A percentile compares a stretch with the other conserved stretches of the same genome.
Evolutionary conservation across 2,329 filamentous ascomycete genomes (phyloP).

Genomic region (Phialemonium atrogriseum): DNA sequence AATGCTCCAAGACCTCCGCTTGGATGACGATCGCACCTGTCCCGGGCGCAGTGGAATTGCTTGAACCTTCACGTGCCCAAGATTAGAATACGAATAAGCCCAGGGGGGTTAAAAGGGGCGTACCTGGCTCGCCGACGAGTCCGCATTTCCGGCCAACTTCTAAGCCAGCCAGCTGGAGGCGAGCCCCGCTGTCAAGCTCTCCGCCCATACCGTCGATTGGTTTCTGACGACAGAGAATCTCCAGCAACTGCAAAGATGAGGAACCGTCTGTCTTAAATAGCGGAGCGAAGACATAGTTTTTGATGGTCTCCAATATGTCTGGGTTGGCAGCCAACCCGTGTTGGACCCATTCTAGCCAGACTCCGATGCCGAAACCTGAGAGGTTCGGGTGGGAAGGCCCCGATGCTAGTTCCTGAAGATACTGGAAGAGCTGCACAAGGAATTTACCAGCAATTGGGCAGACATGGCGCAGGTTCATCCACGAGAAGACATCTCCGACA

Average conservation of each 20-base stretch:
- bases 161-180: slow-evolving; percentile 58
- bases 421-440: slow-evolving; percentile 47
- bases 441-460: slow-evolving; percentile 54
- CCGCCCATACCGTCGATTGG: background rate
- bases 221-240: slow-evolving; percentile 34
- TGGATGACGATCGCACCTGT: slow-evolving; percentile 29
- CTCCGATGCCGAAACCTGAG: slow-evolving; percentile 25
- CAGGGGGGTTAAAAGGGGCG: slow-evolving; percentile 7
- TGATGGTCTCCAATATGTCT: slow-evolving; percentile 51
- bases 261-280: slow-evolving; percentile 51
- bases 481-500: slow-evolving; percentile 30
- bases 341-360: slow-evolving; percentile 51
- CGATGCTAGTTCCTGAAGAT: slow-evolving; percentile 27
- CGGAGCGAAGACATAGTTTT: slow-evolving; percentile 55
- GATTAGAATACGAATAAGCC: no score
- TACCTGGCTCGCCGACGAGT: slow-evolving; percentile 60
- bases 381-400: slow-evolving; percentile 10
- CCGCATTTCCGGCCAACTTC: slow-evolving; percentile 64
- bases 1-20: slow-evolving; percentile 36
- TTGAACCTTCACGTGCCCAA: no score
- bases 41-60: no score
- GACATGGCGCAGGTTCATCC: slow-evolving; percentile 47
- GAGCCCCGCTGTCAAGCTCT: slow-evolving; percentile 41
- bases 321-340: slow-evolving; percentile 41
- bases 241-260: slow-evolving; percentile 49